A percentile compares a stretch with the other conserved stretches of the same genome.
Conservation (phyloP, 176 grass and related monocot genomes). For the Otatea glauca region DNA sequence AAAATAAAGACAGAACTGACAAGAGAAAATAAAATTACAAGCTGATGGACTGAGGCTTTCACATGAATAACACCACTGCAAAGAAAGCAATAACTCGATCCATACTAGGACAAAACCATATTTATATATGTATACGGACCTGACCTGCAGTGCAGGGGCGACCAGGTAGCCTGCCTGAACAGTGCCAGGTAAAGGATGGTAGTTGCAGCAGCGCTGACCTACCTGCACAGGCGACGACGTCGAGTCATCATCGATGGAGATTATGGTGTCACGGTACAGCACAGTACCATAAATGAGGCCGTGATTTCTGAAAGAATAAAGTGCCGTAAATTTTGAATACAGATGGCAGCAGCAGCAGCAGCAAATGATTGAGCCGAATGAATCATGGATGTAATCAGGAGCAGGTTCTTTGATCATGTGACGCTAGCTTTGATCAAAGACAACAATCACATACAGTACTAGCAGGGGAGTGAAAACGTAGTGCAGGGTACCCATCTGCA, state of each 20-base stretch:
- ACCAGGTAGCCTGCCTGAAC: constrained; percentile 36
- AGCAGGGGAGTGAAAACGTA: not conserved
- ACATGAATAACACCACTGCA: not conserved
- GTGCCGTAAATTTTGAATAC: constrained; percentile 12
- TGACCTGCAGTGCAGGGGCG: constrained; percentile 18
- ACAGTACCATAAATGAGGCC: constrained; percentile 17
- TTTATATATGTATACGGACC: constrained; percentile 23
- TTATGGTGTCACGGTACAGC: not conserved
- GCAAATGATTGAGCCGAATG: constrained; percentile 51
- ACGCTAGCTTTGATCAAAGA: constrained; percentile 32
- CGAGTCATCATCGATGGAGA: constrained; percentile 23
- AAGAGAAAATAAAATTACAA: not conserved
- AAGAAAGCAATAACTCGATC: not conserved
- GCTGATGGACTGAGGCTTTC: not conserved
- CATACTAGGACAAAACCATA: not conserved
- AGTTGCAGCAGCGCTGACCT: constrained; percentile 13
- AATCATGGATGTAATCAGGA: constrained; percentile 27
- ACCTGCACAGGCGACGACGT: constrained; percentile 1
- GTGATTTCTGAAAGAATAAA: constrained; percentile 26
- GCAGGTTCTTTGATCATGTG: constrained; percentile 44
- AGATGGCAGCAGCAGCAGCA: not conserved
- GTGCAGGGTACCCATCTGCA: constrained; percentile 28
- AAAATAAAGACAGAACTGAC: not conserved
- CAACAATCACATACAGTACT: constrained; percentile 37
- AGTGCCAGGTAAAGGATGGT: constrained; percentile 43